Evolutionary conservation across 495 filamentous ascomycete genomes (phyloP).

Genomic region (Aspergillus steynii): DNA sequence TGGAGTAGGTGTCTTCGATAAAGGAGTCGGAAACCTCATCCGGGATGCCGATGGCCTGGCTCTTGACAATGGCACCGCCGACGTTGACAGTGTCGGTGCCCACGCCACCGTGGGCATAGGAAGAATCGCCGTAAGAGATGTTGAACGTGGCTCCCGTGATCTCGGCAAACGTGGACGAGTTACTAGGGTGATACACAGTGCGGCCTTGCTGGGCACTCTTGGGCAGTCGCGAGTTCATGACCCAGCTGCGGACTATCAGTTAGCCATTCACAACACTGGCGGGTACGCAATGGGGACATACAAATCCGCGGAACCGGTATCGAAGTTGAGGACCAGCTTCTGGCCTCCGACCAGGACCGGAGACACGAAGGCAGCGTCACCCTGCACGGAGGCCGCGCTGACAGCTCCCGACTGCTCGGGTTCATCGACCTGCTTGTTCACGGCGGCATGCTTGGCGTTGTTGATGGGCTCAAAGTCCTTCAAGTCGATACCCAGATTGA

Average conservation of each 20-base stretch:
- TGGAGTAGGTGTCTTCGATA: slow-evolving; percentile 56
- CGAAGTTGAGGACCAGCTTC: slow-evolving; percentile 73
- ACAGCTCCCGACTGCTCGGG: slow-evolving; percentile 55
- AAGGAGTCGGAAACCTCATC: slow-evolving; percentile 64
- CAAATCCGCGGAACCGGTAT: slow-evolving; percentile 81
- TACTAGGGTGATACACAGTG: slow-evolving; percentile 59
- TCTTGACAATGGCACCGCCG: slow-evolving; percentile 65
- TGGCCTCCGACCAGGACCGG: slow-evolving; percentile 74
- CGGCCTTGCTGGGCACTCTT: slow-evolving; percentile 47
- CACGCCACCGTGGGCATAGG: slow-evolving; percentile 63
- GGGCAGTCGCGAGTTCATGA: slow-evolving; percentile 68
- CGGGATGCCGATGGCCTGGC: slow-evolving; percentile 73
- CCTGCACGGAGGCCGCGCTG: slow-evolving; percentile 57
- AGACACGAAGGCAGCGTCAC: slow-evolving; percentile 69
- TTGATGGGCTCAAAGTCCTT: slow-evolving; percentile 37
- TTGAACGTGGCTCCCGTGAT: slow-evolving; percentile 55
- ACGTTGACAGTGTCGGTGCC: slow-evolving; percentile 74
- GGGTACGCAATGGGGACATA: slow-evolving; percentile 49
- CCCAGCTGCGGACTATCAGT: slow-evolving; percentile 54
- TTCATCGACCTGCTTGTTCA: slow-evolving; percentile 20
- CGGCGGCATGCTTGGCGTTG: slow-evolving; percentile 20
- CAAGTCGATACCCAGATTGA: slow-evolving; percentile 29
- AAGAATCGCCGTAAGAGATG: slow-evolving; percentile 76
- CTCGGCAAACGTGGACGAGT: slow-evolving; percentile 55
- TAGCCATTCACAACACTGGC: background rate